Percentiles rank a stretch among this genome's conserved stretches.
phyloP scores from a whole-genome alignment of 352 stramenopile genomes.

The Phytophthora brassicae region DNA sequence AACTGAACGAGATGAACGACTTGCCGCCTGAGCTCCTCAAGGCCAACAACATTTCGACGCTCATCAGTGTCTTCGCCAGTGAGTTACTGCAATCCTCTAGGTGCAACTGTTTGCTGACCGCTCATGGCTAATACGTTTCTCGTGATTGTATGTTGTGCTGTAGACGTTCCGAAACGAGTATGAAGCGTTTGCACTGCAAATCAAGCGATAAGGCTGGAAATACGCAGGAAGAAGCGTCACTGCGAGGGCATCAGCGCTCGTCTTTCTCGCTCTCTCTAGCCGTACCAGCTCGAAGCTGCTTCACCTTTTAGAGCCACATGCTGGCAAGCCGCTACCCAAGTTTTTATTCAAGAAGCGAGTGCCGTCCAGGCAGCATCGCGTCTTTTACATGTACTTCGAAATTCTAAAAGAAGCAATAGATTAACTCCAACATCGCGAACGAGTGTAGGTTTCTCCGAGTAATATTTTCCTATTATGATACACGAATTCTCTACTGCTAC shows the following conservation, averaged over 20 bases:
- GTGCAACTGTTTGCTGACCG: neutral
- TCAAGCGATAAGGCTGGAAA: conserved; percentile 13
- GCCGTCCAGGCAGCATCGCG: conserved; percentile 2
- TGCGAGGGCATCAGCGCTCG: neutral
- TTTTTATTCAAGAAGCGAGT: conserved; percentile 32
- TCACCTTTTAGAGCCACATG: conserved; percentile 16
- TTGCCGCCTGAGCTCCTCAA: conserved; percentile 72
- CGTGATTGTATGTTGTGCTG: conserved; percentile 19
- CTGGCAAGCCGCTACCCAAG: conserved; percentile 26
- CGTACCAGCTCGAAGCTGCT: conserved; percentile 6
- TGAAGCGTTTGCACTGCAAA: conserved; percentile 17
- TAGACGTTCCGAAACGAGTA: conserved; percentile 38
- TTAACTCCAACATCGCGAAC: conserved; percentile 11
- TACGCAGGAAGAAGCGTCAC: conserved; percentile 4
- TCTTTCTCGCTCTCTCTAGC: neutral
- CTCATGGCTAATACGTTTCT: too few species aligned
- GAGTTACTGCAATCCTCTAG: conserved; percentile 1
- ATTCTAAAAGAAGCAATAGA: conserved; percentile 40
- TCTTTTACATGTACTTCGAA: conserved; percentile 26
- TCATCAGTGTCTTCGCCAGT: conserved; percentile 77
- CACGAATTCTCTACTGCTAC: conserved; percentile 45
- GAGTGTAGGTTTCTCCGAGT: conserved; percentile 24
- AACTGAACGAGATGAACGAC: conserved; percentile 86
- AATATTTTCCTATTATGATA: conserved; percentile 48
- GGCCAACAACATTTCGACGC: conserved; percentile 74